These are phyloP conservation scores for Melastoma malabathricum DNA, from an alignment of 345 rosid genomes.

Conservation along the genomic window DNA sequence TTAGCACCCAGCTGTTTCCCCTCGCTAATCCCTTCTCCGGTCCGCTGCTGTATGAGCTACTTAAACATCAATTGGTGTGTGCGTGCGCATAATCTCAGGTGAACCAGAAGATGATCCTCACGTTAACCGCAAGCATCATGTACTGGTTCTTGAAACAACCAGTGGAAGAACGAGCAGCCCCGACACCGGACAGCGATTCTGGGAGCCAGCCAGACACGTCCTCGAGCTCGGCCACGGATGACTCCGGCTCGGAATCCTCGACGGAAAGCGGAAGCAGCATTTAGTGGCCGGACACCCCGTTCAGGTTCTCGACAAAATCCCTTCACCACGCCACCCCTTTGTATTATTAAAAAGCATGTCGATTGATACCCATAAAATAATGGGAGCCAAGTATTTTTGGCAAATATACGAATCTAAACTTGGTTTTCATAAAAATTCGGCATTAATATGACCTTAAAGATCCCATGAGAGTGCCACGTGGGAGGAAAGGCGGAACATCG, in stretches of 20 bases:
- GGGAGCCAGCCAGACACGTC: conserved; percentile 34
- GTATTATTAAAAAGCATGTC: too few relatives aligned
- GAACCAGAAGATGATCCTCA: conserved; percentile 95
- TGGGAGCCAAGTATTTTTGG: too few relatives aligned
- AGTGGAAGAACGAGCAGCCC: conserved; percentile 39
- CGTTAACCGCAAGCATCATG: conserved; percentile 88
- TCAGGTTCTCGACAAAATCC: too few relatives aligned
- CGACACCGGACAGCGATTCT: conserved; percentile 54
- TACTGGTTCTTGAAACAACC: conserved; percentile 84
- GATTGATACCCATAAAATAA: too few relatives aligned
- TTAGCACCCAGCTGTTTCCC: conserved; percentile 6
- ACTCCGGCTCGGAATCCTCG: conserved; percentile 75
- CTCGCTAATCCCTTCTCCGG: too few relatives aligned
- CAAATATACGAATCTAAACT: too few relatives aligned
- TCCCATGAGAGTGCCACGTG: too few relatives aligned
- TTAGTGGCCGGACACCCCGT: background rate
- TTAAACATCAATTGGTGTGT: background rate
- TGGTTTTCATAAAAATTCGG: too few relatives aligned
- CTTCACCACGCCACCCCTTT: too few relatives aligned
- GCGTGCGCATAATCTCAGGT: conserved; percentile 30
- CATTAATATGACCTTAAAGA: too few relatives aligned
- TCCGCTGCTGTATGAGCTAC: too few relatives aligned
- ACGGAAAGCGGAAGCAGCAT: conserved; percentile 31
- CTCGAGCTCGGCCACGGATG: conserved; percentile 67
- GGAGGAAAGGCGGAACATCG: too few relatives aligned